phyloP scores from a whole-genome alignment of 257 asterid genomes.

The Ligustrum vulgare region DNA sequence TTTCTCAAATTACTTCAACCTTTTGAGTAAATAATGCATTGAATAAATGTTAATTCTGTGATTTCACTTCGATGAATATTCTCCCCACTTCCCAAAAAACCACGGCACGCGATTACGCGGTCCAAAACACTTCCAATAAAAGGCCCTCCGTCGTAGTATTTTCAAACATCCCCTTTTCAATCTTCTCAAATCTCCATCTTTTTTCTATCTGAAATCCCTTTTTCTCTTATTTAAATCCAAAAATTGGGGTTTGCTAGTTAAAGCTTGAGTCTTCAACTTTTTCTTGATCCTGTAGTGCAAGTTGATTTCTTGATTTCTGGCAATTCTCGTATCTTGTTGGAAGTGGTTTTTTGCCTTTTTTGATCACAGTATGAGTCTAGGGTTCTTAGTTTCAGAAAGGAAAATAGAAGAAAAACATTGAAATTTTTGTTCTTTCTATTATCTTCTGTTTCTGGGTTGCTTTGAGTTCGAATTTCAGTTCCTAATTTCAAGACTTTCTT shows the following conservation, averaged over 20 bases:
- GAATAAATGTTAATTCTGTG: too few relatives aligned
- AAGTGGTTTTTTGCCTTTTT: neutral
- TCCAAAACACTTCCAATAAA: constrained; percentile 64
- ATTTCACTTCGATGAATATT: constrained; percentile 19
- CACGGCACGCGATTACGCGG: constrained; percentile 86
- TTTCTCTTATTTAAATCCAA: neutral
- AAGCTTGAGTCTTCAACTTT: constrained; percentile 9
- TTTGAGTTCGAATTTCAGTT: constrained; percentile 10
- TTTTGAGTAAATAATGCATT: too few relatives aligned
- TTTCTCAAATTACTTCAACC: too few relatives aligned
- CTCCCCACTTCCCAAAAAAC: constrained; percentile 30
- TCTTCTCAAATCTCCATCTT: neutral
- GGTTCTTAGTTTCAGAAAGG: neutral
- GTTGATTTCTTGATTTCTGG: neutral
- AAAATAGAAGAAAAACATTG: neutral
- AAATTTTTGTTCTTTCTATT: neutral
- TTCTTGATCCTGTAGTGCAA: neutral
- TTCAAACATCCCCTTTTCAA: constrained; percentile 30
- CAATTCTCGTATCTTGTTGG: neutral
- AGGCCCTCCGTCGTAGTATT: constrained; percentile 48
- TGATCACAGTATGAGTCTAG: neutral
- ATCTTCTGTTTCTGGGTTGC: too few relatives aligned
- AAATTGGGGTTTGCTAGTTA: neutral
- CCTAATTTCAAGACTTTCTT: neutral
- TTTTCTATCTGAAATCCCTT: constrained; percentile 1